These are phyloP conservation scores for Aristolochia contorta DNA, from an alignment of 164 flowering plant species.

Conservation along the genomic window DNA sequence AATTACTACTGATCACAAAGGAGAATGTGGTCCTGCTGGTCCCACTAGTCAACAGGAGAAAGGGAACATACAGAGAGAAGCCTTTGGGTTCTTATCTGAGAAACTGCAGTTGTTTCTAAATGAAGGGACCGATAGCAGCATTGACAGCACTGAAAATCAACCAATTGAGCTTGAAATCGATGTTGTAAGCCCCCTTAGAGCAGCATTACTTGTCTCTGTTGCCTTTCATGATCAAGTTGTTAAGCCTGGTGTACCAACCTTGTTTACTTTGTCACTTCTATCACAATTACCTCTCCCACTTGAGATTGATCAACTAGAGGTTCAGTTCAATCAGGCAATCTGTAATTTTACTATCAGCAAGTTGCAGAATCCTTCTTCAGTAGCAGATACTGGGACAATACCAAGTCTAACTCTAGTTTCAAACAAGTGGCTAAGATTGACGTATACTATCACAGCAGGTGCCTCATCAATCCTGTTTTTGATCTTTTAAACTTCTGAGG, in stretches of 20 bases:
- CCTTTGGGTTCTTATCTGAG: constrained; percentile 47
- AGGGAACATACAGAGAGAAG: constrained; percentile 62
- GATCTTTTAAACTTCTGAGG: neutral
- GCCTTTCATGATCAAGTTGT: constrained; percentile 89
- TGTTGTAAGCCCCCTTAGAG: constrained; percentile 85
- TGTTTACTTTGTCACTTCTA: constrained; percentile 66
- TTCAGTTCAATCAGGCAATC: constrained; percentile 80
- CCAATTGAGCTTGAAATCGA: constrained; percentile 89
- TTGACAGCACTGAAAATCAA: constrained; percentile 30
- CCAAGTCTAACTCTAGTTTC: constrained; percentile 38
- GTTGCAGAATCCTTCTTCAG: constrained; percentile 15
- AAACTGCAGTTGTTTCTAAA: constrained; percentile 20
- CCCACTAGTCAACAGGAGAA: constrained; percentile 49
- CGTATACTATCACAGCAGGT: constrained; percentile 79
- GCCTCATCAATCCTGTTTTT: constrained; percentile 7
- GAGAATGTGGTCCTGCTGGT: constrained; percentile 69
- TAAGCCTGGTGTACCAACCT: constrained; percentile 59
- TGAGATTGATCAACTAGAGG: constrained; percentile 75
- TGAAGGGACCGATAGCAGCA: constrained; percentile 16
- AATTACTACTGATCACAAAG: constrained; percentile 19
- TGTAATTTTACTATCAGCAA: constrained; percentile 64
- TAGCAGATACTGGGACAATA: constrained; percentile 38
- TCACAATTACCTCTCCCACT: constrained; percentile 68
- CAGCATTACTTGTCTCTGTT: constrained; percentile 73
- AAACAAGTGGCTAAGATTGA: constrained; percentile 81